Evolutionary conservation across 192 early-diverging fungal genomes (phyloP).

Genomic region (Thamnidium elegans): DNA sequence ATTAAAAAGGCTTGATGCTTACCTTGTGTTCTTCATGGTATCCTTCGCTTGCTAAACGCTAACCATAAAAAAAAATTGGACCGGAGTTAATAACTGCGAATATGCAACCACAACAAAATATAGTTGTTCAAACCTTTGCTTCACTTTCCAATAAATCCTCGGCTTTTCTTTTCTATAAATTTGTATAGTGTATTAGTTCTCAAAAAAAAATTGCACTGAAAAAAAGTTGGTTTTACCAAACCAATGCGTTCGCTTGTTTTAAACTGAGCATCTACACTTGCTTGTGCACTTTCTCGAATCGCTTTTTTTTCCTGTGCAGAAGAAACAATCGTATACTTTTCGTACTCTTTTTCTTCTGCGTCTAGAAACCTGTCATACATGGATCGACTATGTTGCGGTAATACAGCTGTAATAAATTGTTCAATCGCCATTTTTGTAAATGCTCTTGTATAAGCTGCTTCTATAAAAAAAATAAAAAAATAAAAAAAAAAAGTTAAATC

Average conservation of each 20-base stretch:
- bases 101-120: no score
- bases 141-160: slow-evolving; percentile 17
- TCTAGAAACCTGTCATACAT: slow-evolving; percentile 55
- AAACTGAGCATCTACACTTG: slow-evolving; percentile 47
- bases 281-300: slow-evolving; percentile 48
- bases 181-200: no score
- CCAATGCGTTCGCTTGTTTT: slow-evolving; percentile 43
- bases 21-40: slow-evolving; percentile 20
- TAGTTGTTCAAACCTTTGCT: background rate
- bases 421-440: slow-evolving; percentile 59
- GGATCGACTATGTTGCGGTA: slow-evolving; percentile 54
- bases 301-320: slow-evolving; percentile 57
- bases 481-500: background rate
- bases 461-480: background rate
- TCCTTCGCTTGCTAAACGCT: background rate
- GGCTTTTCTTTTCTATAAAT: slow-evolving; percentile 20
- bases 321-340: slow-evolving; percentile 47
- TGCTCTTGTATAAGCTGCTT: slow-evolving; percentile 23
- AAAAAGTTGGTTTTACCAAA: slow-evolving; percentile 21
- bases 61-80: no score
- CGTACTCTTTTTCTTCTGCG: slow-evolving; percentile 56
- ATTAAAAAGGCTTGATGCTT: no score
- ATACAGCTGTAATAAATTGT: slow-evolving; percentile 57
- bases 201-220: no score
- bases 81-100: no score